These are phyloP conservation scores for Tetrapisispora phaffii DNA, from an alignment of 805 yeast species.

Conservation along the genomic window DNA sequence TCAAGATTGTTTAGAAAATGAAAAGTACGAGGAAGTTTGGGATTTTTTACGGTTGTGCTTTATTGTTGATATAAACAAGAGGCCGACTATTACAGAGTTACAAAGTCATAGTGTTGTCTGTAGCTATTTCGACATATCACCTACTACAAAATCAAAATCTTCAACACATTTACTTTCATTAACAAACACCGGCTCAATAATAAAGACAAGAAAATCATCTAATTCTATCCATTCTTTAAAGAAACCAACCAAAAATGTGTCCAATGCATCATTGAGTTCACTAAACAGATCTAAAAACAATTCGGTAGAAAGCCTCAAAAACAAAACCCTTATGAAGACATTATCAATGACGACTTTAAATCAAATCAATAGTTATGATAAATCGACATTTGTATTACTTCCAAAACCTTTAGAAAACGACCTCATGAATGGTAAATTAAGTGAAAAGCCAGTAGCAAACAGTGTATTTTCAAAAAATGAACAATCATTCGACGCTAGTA, in stretches of 20 bases:
- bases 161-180: neutral
- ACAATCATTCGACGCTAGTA: slow-evolving; percentile 8
- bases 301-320: neutral
- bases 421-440: slow-evolving; percentile 28
- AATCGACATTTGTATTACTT: slow-evolving; percentile 25
- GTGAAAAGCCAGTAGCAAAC: slow-evolving; percentile 24
- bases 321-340: slow-evolving; percentile 20
- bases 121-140: slow-evolving; percentile 8
- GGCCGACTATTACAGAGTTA: slow-evolving; percentile 39
- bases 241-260: slow-evolving; percentile 17
- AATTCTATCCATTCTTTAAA: slow-evolving; percentile 11
- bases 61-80: slow-evolving; percentile 32
- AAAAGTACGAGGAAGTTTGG: slow-evolving; percentile 36
- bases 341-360: slow-evolving; percentile 15
- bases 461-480: slow-evolving; percentile 6
- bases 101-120: slow-evolving; percentile 34
- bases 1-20: slow-evolving; percentile 48
- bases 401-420: slow-evolving; percentile 23
- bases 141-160: neutral
- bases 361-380: neutral
- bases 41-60: slow-evolving; percentile 49
- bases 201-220: neutral
- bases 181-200: neutral
- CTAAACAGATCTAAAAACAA: neutral
- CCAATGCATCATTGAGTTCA: neutral